Evolutionary conservation across 2,329 filamentous ascomycete species (phyloP), one percentile per base, ranked within the genome.

Genomic region (Scedosporium aurantiacum): DNA sequence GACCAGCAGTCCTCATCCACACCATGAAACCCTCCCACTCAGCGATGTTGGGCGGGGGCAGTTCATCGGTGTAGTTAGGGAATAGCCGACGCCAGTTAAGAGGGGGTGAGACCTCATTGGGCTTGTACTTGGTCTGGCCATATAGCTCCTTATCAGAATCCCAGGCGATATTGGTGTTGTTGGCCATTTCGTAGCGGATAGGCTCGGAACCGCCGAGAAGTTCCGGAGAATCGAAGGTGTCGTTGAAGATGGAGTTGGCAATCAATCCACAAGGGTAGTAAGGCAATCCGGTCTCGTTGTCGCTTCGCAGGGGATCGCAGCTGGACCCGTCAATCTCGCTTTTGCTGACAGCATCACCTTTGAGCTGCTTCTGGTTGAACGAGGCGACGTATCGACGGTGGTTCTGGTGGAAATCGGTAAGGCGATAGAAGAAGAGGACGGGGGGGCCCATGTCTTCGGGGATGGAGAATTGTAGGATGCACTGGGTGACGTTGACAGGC

Each of bases 341-440:
- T 62, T 80, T 82, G 37, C 78, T 77, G 18, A 89, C 81, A 10
- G 79, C 80, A 5, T 85, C 78, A 55, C 92, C 94, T 66, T 87
- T 76, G 60, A 99, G 79, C 74, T 99, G 94, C 60, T 89, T 80
- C 62, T 87, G 82, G 70, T 92, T 88, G 69, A 96, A 88, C 1
- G 90, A 96, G 70, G 91, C 89, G 63, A 97, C 94, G 68, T 99
- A 99, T 73, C 93, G 87, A 66, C 94, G 88, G 72, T 99, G 94
- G 72, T 99, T 99, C 75, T 99, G 94, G 78, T 97, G 97, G 77
- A 99, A 99, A 76, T 97, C 96, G 62, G 91, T 93, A 65, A 99
- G 85, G 67, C 89, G 88, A 75, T 99, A 99, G 78, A 97, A 99
- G 74, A 97, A 85, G 64, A 93, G 83, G 10, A 99, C 89, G 0